These are phyloP conservation scores for Balakata baccata DNA, from an alignment of 345 rosid species.

Conservation along the genomic window DNA sequence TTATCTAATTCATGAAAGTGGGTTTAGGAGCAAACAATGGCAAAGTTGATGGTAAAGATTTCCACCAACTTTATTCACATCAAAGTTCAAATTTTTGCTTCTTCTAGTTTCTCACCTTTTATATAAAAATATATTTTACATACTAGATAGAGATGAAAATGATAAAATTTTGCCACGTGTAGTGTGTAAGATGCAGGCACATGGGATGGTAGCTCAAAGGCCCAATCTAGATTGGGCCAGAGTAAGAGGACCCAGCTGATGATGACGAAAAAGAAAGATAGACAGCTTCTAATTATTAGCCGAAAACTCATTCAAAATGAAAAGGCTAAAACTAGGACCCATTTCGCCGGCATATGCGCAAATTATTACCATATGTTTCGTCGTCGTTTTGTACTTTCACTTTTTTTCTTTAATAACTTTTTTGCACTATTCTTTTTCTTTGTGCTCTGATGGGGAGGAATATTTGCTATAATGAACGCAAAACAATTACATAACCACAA, in stretches of 20 bases:
- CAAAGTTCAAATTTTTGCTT: background rate
- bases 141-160: no score
- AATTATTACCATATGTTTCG: background rate
- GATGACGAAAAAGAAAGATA: background rate
- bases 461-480: no score
- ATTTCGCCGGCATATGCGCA: background rate
- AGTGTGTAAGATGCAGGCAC: background rate
- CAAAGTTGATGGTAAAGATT: slow-evolving; percentile 1
- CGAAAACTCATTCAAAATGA: background rate
- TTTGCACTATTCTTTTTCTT: background rate
- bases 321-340: background rate
- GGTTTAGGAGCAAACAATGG: background rate
- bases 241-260: background rate
- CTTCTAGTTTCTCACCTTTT: background rate
- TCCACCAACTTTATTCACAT: slow-evolving; percentile 1
- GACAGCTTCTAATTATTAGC: background rate
- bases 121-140: no score
- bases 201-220: background rate
- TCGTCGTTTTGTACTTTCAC: background rate
- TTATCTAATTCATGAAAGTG: background rate
- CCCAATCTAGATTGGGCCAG: slow-evolving; percentile 14
- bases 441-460: no score
- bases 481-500: no score
- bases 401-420: background rate
- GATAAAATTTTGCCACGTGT: background rate